Evolutionary conservation across 2,329 filamentous ascomycete genomes (phyloP), one percentile per base, ranked within the genome.

Genomic region (Fusarium ramigenum): DNA sequence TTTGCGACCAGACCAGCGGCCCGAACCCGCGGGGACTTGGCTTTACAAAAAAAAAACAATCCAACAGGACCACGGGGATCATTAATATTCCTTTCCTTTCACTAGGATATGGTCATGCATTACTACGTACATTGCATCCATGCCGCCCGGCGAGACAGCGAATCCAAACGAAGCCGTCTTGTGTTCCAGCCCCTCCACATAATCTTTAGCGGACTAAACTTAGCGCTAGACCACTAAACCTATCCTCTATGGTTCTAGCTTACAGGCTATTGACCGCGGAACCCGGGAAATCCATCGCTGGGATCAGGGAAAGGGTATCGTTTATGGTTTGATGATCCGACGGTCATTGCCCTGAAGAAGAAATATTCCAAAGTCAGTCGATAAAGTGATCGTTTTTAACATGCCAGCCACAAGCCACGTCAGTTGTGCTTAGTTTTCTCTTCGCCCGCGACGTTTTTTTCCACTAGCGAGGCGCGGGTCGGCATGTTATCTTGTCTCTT

Each of bases 391-490:
- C 4, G 16, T 7, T 49, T 40, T 49, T 34, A 32, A 28, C 49
- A 52, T 52, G 36, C 40, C 30, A 66, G 59, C 46, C 59, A 63
- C 40, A 43, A 43, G 39, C 34, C 59, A 60, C 30, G n/a, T 14
- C 21, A 50, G 47, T 14, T 34, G 30, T 50, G 30, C 21, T 50
- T 50, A 50, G 25, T 23, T 23, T 4, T 30, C 46, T 34, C 47
- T 23, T 9, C 8, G 2, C 47, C 28, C 28, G 28, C 36, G 14
- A 50, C 59, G 18, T 39, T 73, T 69, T 74, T 59, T 68, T 60
- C 46, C 62, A 71, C 42, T 63, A 71, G 39, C 54, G 66, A 60
- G 58, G 60, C 28, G 28, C 65, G 37, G 66, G 23, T 59, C 56
- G 34, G 64, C 57, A 56, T 47, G 43, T 19, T 19, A 37, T 18